A percentile compares a stretch with the other conserved stretches of the same genome.
These are phyloP conservation scores for Tolypocladium capitatum DNA, from an alignment of 2,329 filamentous ascomycete species.

Conservation along the genomic window DNA sequence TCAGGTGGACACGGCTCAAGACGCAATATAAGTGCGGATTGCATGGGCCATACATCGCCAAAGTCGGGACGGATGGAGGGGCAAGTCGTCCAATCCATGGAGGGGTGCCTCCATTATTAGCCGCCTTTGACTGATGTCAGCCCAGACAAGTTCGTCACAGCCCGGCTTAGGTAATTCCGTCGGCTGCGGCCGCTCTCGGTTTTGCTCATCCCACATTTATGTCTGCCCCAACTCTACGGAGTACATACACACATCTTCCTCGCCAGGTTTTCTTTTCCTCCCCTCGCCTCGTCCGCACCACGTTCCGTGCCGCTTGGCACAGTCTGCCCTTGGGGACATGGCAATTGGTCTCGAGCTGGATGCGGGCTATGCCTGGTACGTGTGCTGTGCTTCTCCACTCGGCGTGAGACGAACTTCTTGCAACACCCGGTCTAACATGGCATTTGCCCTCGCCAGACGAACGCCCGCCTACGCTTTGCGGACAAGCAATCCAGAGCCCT, in stretches of 20 bases:
- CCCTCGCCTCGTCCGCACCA: not conserved
- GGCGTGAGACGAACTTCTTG: not conserved
- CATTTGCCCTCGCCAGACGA: not conserved
- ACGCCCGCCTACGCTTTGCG: not conserved
- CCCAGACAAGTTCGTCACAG: not conserved
- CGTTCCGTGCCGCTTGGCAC: not conserved
- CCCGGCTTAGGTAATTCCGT: not conserved
- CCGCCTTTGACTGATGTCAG: no score
- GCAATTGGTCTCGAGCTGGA: not conserved
- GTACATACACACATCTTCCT: not conserved
- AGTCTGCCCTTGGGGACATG: not conserved
- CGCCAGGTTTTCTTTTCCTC: not conserved
- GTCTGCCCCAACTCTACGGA: not conserved
- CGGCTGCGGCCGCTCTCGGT: not conserved
- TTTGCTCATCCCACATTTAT: constrained; percentile 1
- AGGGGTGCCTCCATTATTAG: no score
- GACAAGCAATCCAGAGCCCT: no score
- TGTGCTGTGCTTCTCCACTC: not conserved
- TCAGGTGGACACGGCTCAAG: not conserved
- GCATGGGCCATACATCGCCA: not conserved
- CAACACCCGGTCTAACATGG: not conserved
- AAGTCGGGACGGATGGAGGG: not conserved
- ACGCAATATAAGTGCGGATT: not conserved
- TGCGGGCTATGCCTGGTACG: not conserved
- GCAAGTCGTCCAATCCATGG: not conserved